Percentiles rank a stretch among this genome's conserved stretches.
phyloP scores from a whole-genome alignment of 805 yeast genomes.

The Schizosaccharomyces osmophilus region DNA sequence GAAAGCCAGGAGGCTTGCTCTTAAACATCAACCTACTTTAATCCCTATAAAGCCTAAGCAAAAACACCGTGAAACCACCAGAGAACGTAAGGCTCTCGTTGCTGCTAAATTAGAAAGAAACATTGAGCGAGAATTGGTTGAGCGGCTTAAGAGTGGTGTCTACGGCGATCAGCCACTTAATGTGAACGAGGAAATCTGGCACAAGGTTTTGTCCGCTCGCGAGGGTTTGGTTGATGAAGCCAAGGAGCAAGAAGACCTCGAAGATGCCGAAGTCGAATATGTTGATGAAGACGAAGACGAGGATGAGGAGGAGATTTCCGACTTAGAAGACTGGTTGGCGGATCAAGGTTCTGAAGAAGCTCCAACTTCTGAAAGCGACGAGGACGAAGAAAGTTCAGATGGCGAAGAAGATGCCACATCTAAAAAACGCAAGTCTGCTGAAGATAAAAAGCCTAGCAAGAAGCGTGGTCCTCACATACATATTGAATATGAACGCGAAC shows the following conservation, averaged over 20 bases:
- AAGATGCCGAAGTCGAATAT: conserved; percentile 25
- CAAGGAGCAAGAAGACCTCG: conserved; percentile 25
- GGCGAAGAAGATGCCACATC: conserved; percentile 17
- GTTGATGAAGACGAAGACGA: conserved; percentile 34
- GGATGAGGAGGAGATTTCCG: conserved; percentile 49
- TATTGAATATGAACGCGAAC: conserved; percentile 43
- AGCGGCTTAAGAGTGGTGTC: conserved; percentile 88
- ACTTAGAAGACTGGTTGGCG: conserved; percentile 75
- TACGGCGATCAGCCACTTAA: conserved; percentile 94
- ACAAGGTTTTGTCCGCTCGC: conserved; percentile 50
- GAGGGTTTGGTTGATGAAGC: conserved; percentile 43
- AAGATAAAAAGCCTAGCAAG: conserved; percentile 3
- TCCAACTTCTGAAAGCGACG: conserved; percentile 12
- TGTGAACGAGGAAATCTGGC: conserved; percentile 90
- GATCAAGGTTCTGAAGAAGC: conserved; percentile 13
- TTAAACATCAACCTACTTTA: conserved; percentile 52
- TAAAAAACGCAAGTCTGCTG: conserved; percentile 21
- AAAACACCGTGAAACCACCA: conserved; percentile 72
- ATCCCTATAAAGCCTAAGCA: conserved; percentile 87
- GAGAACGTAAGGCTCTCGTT: conserved; percentile 88
- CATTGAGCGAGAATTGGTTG: conserved; percentile 78
- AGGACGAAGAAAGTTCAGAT: conserved; percentile 7
- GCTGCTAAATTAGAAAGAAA: conserved; percentile 95
- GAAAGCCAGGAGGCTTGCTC: conserved; percentile 77
- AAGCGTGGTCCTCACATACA: conserved; percentile 32